phyloP scores from a whole-genome alignment of 192 early-diverging fungal genomes.

The Entomortierella lignicola region DNA sequence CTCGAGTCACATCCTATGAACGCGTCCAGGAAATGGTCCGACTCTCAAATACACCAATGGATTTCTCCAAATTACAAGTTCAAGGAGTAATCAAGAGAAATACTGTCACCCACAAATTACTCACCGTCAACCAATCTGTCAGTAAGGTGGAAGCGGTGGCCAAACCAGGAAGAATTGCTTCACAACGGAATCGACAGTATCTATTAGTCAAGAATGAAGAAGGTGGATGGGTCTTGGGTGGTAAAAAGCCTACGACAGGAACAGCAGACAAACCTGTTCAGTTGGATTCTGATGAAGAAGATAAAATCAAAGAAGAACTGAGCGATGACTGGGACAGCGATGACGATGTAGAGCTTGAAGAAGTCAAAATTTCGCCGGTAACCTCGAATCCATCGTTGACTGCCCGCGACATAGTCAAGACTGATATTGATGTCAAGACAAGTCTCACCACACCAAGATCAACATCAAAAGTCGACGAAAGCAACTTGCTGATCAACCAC shows the following conservation, averaged over 20 bases:
- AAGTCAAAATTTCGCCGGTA: slow-evolving; percentile 42
- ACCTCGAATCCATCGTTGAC: not conserved
- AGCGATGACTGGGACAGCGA: slow-evolving; percentile 39
- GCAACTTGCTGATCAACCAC: slow-evolving; percentile 37
- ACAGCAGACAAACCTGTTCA: slow-evolving; percentile 42
- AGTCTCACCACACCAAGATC: not conserved
- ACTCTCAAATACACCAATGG: slow-evolving; percentile 74
- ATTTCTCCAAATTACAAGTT: slow-evolving; percentile 95
- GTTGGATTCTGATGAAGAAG: slow-evolving; percentile 53
- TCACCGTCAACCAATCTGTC: slow-evolving; percentile 59
- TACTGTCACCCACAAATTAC: slow-evolving; percentile 80
- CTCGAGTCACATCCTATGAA: slow-evolving; percentile 80
- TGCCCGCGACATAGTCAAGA: not conserved
- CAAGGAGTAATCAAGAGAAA: slow-evolving; percentile 85
- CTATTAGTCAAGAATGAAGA: slow-evolving; percentile 89
- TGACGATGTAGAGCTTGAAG: slow-evolving; percentile 65
- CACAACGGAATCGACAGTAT: slow-evolving; percentile 85
- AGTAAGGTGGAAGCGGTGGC: slow-evolving; percentile 32
- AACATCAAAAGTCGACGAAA: not conserved
- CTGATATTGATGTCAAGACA: not conserved
- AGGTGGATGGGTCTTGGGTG: slow-evolving; percentile 75
- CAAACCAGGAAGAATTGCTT: slow-evolving; percentile 75
- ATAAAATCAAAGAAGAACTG: slow-evolving; percentile 29
- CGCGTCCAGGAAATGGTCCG: slow-evolving; percentile 79
- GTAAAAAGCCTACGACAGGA: slow-evolving; percentile 20